phyloP scores from a whole-genome alignment of 1,284 basidiomycete species.

The Spongiforma sp. region DNA sequence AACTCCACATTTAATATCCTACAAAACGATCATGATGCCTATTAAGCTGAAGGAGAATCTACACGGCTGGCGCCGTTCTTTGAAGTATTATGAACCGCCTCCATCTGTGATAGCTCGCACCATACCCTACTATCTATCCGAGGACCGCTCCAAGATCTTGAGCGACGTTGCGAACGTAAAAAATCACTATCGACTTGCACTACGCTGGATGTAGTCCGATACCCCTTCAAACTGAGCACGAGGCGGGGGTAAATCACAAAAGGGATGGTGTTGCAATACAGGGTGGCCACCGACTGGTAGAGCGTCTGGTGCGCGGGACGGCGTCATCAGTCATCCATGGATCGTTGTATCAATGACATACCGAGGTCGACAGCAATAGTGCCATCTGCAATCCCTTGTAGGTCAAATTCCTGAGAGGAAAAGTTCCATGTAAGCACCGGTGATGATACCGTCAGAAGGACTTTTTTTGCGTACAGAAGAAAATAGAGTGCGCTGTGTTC shows the following conservation, averaged over 20 bases:
- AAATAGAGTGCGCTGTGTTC: slow-evolving; percentile 18
- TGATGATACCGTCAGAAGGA: no score
- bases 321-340: not conserved
- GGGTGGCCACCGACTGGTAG: not conserved
- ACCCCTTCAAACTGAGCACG: not conserved
- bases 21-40: no score
- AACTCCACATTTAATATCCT: no score
- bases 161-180: not conserved
- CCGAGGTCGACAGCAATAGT: not conserved
- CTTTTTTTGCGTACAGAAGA: slow-evolving; percentile 19
- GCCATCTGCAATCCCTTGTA: not conserved
- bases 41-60: no score
- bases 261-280: not conserved
- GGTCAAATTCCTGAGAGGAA: slow-evolving; percentile 5
- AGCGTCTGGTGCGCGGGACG: no score
- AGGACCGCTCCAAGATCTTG: not conserved
- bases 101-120: no score
- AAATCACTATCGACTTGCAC: not conserved
- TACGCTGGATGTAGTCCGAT: not conserved
- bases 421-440: not conserved
- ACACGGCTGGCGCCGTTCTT: no score
- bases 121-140: not conserved
- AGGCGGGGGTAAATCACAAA: not conserved
- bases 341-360: not conserved
- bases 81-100: no score